phyloP scores from a whole-genome alignment of 208 protist species.

The Trypanosomatidae sp. region DNA sequence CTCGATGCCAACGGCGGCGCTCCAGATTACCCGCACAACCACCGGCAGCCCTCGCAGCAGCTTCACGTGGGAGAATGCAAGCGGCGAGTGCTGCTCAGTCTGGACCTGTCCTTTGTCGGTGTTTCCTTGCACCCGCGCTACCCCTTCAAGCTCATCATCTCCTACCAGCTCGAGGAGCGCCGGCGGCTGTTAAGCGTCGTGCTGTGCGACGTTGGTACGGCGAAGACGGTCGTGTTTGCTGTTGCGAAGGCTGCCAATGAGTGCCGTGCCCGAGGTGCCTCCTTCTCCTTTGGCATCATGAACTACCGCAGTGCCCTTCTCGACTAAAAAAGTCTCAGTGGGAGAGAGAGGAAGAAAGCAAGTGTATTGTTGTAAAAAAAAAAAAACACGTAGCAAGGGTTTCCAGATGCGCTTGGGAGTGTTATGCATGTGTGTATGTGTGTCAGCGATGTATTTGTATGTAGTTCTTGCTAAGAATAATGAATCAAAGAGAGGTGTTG shows the following conservation, averaged over 20 bases:
- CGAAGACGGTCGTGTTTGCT: conserved; percentile 20
- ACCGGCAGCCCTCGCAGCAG: conserved; percentile 9
- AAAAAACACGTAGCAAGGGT: background rate
- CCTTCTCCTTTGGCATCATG: conserved; percentile 34
- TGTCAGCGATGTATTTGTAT: too few species aligned
- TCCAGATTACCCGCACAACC: too few species aligned
- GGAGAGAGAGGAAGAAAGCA: too few species aligned
- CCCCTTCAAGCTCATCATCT: conserved; percentile 47
- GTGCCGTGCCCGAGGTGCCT: conserved; percentile 30
- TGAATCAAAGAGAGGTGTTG: too few species aligned
- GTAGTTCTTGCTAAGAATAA: too few species aligned
- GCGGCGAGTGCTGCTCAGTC: conserved; percentile 37
- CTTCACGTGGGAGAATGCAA: conserved; percentile 14
- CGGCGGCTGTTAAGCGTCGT: conserved; percentile 38
- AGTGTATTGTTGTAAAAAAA: background rate
- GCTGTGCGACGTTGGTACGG: conserved; percentile 20
- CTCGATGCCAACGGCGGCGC: conserved; percentile 1
- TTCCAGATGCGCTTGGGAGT: too few species aligned
- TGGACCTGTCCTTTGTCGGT: conserved; percentile 44
- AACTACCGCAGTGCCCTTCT: conserved; percentile 29
- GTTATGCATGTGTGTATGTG: too few species aligned
- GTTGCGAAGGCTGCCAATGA: conserved; percentile 29
- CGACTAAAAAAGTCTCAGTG: background rate
- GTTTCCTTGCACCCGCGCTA: conserved; percentile 9
- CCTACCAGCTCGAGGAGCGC: conserved; percentile 28